Base-by-base conservation (phyloP, 371 early-diverging fungal species). In the Apophysomyces sp. region DNA sequence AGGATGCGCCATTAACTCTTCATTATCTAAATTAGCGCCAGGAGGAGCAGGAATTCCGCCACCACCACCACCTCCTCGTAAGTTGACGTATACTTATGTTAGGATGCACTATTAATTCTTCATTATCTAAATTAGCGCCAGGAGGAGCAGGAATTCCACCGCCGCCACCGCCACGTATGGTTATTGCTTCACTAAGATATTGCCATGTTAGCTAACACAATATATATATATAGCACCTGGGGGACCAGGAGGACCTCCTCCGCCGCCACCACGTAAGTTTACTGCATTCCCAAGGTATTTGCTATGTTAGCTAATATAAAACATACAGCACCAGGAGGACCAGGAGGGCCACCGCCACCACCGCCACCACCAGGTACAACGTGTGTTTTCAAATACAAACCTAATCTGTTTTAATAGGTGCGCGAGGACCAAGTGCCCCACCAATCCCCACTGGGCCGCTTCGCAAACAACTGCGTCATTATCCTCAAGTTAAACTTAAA, bases 401-500 rank as follows among this genome's bases (percentile, higher is more conserved):
- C 5, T 18, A 41, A 59, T 30, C 32, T 11, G 32, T 3, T 26
- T 12, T 18, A 9, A 44, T 44, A 44, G 49, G 49, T 44, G n/a
- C 21, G 16, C 49, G 49, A 9, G 49, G 49, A 26, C 61, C 61
- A 7, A 52, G 39, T 52, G 66, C 58, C 12, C 65, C 64, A 15
- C 15, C 49, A 13, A 56, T 68, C 3, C 72, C 74, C 9, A 27
- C 31, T 16, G 74, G 72, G 1, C 77, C 74, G 5, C 15, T 58
- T 6, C 80, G 80, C 18, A 79, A 79, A 55, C 66, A 74, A 37
- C 55, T 79, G 24, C 61, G 71, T 1, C 80, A 79, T 34, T 76
- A 76, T 55, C 80, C 80, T 31, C 66, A 76, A 49, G 59, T 75
- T 8, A 74, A 80, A 28, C 64, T 80, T n/a, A 74, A 77, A 54